A percentile compares a stretch with the other conserved stretches of the same genome.
These are phyloP conservation scores for Myriosclerotinia scirpicola DNA, from an alignment of 2,329 filamentous ascomycete genomes.

Conservation along the genomic window DNA sequence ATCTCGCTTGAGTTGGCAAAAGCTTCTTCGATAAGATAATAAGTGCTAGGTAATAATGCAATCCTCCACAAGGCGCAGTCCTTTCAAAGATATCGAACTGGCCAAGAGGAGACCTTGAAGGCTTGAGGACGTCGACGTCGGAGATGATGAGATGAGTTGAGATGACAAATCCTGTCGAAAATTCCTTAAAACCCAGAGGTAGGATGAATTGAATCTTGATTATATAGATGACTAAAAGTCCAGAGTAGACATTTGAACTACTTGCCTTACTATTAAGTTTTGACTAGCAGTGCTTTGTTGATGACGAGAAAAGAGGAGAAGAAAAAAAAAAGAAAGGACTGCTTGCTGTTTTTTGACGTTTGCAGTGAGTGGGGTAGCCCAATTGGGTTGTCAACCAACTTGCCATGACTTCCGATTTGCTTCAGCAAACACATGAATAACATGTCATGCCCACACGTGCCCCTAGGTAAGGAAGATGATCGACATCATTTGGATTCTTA, in stretches of 20 bases:
- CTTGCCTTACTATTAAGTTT: no score
- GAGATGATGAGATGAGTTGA: background rate
- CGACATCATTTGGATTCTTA: no score
- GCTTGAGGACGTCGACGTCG: no score
- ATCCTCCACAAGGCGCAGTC: constrained; percentile 6
- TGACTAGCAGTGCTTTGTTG: background rate
- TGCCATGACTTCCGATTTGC: background rate
- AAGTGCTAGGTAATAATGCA: background rate
- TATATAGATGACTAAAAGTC: no score
- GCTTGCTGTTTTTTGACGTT: background rate
- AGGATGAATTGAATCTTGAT: no score
- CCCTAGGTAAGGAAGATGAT: no score
- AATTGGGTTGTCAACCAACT: background rate
- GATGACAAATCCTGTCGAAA: background rate
- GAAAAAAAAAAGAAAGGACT: background rate
- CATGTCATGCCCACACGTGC: no score
- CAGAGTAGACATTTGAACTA: no score
- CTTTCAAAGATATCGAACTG: background rate
- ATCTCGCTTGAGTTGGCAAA: background rate
- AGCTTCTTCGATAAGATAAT: background rate
- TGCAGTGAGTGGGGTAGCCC: background rate
- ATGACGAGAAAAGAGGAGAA: background rate
- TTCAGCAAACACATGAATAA: background rate
- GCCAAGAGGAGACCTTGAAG: no score
- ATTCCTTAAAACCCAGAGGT: background rate